phyloP scores from a whole-genome alignment of 495 filamentous ascomycete species.

The Hyaloscypha variabilis region DNA sequence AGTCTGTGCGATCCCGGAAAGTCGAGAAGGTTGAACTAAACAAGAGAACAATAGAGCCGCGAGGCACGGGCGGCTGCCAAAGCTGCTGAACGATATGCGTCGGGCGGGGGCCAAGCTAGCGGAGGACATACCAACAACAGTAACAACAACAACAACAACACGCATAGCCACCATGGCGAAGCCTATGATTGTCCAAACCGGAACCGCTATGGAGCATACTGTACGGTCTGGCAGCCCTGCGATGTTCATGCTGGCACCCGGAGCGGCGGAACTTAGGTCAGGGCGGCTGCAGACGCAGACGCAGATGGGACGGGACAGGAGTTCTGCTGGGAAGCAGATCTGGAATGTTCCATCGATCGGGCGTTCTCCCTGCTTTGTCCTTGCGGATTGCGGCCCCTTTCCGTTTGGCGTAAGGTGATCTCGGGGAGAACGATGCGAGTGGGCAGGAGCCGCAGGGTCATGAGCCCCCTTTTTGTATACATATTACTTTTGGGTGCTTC shows the following conservation, averaged over 20 bases:
- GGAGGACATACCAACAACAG: slow-evolving; percentile 16
- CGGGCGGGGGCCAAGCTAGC: slow-evolving; percentile 24
- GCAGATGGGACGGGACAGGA: not conserved
- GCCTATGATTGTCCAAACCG: slow-evolving; percentile 11
- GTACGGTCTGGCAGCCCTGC: slow-evolving; percentile 24
- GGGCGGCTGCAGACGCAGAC: not conserved
- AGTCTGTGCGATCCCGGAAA: slow-evolving; percentile 14
- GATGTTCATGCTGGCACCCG: slow-evolving; percentile 19
- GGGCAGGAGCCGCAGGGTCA: not conserved
- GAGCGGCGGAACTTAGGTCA: not conserved
- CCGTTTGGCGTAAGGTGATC: too few relatives aligned
- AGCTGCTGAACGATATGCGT: slow-evolving; percentile 42
- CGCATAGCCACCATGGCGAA: not conserved
- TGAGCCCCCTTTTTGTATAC: not conserved
- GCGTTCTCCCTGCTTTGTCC: not conserved
- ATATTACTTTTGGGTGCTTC: not conserved
- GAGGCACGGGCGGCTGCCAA: slow-evolving; percentile 46
- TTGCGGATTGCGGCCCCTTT: too few relatives aligned
- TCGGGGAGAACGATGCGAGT: slow-evolving; percentile 16
- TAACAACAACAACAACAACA: not conserved
- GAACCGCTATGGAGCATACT: slow-evolving; percentile 19
- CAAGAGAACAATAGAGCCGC: slow-evolving; percentile 39
- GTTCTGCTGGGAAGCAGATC: too few relatives aligned
- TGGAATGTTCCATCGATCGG: not conserved
- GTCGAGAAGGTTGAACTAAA: slow-evolving; percentile 28